phyloP scores from a whole-genome alignment of 2,329 filamentous ascomycete genomes.

The Hirsutella minnesotensis region DNA sequence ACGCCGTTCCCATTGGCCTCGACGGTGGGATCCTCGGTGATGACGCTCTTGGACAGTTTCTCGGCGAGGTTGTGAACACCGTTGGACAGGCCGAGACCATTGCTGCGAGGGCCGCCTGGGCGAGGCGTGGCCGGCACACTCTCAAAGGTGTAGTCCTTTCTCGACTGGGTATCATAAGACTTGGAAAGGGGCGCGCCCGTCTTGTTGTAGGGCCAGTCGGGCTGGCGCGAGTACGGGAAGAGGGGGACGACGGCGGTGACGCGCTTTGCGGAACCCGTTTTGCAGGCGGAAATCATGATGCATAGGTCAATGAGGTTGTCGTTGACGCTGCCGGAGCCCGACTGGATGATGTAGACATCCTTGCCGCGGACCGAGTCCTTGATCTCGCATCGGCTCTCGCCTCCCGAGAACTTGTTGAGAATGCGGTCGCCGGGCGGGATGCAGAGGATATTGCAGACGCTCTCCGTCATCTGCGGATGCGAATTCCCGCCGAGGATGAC shows the following conservation, averaged over 20 bases:
- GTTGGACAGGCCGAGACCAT: constrained; percentile 50
- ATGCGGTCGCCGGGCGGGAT: constrained; percentile 76
- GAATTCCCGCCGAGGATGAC: constrained; percentile 89
- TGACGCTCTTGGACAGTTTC: constrained; percentile 56
- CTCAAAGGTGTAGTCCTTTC: constrained; percentile 73
- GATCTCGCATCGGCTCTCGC: constrained; percentile 91
- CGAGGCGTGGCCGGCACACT: constrained; percentile 80
- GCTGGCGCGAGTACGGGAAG: constrained; percentile 92
- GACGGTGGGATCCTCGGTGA: constrained; percentile 30
- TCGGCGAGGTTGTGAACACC: constrained; percentile 59
- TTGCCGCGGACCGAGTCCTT: constrained; percentile 92
- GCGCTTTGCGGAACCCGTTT: constrained; percentile 57
- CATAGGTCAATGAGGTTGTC: constrained; percentile 96
- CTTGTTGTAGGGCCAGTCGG: constrained; percentile 96
- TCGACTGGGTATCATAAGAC: constrained; percentile 26
- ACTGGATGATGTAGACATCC: constrained; percentile 96
- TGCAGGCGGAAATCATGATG: constrained; percentile 95
- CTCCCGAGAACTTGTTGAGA: constrained; percentile 85
- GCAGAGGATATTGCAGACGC: constrained; percentile 78
- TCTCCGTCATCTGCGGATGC: constrained; percentile 77
- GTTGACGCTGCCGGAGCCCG: constrained; percentile 90
- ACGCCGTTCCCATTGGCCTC: constrained; percentile 5
- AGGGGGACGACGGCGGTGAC: constrained; percentile 95
- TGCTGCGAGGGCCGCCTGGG: constrained; percentile 56
- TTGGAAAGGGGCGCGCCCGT: constrained; percentile 92